Evolutionary conservation across 2,329 filamentous ascomycete genomes (phyloP).

Genomic region (Cyclaneusma minus): DNA sequence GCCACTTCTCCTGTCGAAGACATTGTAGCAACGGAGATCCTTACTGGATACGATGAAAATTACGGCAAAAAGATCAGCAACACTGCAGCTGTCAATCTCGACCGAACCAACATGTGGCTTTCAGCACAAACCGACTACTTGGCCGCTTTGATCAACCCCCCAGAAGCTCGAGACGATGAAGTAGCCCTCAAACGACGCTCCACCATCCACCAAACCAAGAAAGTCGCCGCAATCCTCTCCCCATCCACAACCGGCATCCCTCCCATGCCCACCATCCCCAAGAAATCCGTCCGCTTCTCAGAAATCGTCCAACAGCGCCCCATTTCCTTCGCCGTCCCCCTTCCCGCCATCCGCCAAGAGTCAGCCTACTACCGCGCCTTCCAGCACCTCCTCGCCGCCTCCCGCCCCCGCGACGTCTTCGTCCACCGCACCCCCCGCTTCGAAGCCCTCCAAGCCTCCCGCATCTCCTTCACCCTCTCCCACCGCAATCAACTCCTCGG

Average conservation of each 20-base stretch:
- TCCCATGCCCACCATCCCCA: too few relatives aligned
- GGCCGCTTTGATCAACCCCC: slow-evolving; percentile 45
- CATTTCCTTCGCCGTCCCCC: slow-evolving; percentile 12
- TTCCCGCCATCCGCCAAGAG: slow-evolving; percentile 41
- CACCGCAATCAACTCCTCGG: slow-evolving; percentile 74
- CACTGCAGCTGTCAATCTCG: slow-evolving; percentile 56
- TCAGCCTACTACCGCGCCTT: slow-evolving; percentile 84
- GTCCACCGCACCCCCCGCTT: slow-evolving; percentile 73
- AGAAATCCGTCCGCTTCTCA: slow-evolving; percentile 67
- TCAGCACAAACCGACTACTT: slow-evolving; percentile 67
- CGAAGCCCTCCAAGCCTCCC: slow-evolving; percentile 73
- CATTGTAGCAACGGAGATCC: slow-evolving; percentile 46
- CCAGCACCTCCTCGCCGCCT: slow-evolving; percentile 53
- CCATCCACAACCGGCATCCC: too few relatives aligned
- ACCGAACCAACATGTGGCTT: slow-evolving; percentile 79
- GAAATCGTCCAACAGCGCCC: slow-evolving; percentile 19
- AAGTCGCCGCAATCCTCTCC: slow-evolving; percentile 19
- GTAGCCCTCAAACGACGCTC: slow-evolving; percentile 17
- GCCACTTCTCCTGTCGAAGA: slow-evolving; percentile 22
- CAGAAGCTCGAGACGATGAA: slow-evolving; percentile 23
- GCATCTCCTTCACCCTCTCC: slow-evolving; percentile 54
- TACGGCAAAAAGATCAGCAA: slow-evolving; percentile 62
- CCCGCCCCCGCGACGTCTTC: slow-evolving; percentile 59
- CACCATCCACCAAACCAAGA: slow-evolving; percentile 13
- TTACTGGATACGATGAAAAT: slow-evolving; percentile 56